Evolutionary conservation across 2,329 filamentous ascomycete species (phyloP).

Genomic region (Hypoxylon sp.): DNA sequence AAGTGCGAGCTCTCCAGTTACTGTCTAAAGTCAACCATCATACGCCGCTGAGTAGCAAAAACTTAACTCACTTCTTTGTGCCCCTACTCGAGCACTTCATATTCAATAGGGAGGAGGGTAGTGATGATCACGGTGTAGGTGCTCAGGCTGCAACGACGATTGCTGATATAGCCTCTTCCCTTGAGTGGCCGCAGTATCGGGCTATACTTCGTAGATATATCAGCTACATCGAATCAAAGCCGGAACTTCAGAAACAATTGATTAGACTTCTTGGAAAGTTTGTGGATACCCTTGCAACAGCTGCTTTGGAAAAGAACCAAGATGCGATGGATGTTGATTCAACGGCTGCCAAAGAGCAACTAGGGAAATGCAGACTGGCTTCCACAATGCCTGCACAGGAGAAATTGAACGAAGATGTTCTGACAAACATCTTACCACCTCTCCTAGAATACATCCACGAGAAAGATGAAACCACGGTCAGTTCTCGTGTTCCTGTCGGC

Average conservation of each 20-base stretch:
- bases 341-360: conserved; percentile 40
- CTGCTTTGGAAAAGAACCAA: conserved; percentile 59
- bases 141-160: conserved; percentile 90
- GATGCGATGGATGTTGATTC: conserved; percentile 63
- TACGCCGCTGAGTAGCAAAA: conserved; percentile 78
- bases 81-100: conserved; percentile 96
- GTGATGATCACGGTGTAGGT: conserved; percentile 86
- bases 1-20: conserved; percentile 85
- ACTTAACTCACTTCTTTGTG: conserved; percentile 88
- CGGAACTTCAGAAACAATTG: conserved; percentile 87
- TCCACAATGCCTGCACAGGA: conserved; percentile 75
- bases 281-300: conserved; percentile 79
- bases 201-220: conserved; percentile 88
- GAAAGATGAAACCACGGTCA: conserved; percentile 95
- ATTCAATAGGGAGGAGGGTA: conserved; percentile 80
- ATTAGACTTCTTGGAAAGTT: conserved; percentile 86
- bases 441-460: conserved; percentile 89
- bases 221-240: conserved; percentile 83
- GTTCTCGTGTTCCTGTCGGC: conserved; percentile 90
- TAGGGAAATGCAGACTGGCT: conserved; percentile 66
- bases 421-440: conserved; percentile 81
- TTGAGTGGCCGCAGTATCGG: conserved; percentile 94
- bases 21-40: conserved; percentile 78
- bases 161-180: conserved; percentile 77
- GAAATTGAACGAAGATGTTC: conserved; percentile 80